Base-by-base conservation (phyloP, 345 rosid genomes). In the Gossypium turneri region DNA sequence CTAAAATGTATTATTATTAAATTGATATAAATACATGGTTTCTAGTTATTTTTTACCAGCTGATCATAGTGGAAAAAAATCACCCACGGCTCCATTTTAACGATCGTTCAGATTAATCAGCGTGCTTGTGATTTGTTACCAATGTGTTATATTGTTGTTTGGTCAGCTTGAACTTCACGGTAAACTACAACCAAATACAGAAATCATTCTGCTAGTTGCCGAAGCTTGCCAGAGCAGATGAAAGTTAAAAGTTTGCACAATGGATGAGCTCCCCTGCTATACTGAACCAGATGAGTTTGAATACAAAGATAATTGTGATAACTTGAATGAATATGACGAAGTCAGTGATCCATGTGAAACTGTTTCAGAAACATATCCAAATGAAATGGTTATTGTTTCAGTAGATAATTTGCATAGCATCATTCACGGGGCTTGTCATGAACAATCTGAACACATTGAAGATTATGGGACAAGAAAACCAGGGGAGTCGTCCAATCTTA, bases 111-210 rank as follows among this genome's bases (percentile, higher is more conserved):
- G 34, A 29, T 29, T 29, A 4, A 29, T 29, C 5, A 29, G 34
- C 34, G 4, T 29, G 34, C 34, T 3, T 3, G 34, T 29, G 34
- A 29, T 29, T 29, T 29, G 34, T 29, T 29, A 29, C 34, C 4
- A 29, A 3, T 29, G 34, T 29, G 34, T 29, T 29, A 29, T 29
- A 29, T 29, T 3, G 34, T 29, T 29, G 34, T 29, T 29, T 29
- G 34, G 4, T 3, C 34, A 3, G 34, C 34, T 29, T 29, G 34
- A 29, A 3, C 34, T 3, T 29, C 34, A 29, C 5, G 34, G 34
- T 91, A 29, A 91, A 94, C 83, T 93, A 86, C 76, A 16, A 81
- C 99, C 22, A 94, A 88, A 76, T 88, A 91, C 84, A 79, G 70
- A 1, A 82, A 67, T 12, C 88, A 79, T 60, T 86, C 87, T 7